Conservation (phyloP, 2,329 filamentous ascomycete species). For the Exophiala bonariae region DNA sequence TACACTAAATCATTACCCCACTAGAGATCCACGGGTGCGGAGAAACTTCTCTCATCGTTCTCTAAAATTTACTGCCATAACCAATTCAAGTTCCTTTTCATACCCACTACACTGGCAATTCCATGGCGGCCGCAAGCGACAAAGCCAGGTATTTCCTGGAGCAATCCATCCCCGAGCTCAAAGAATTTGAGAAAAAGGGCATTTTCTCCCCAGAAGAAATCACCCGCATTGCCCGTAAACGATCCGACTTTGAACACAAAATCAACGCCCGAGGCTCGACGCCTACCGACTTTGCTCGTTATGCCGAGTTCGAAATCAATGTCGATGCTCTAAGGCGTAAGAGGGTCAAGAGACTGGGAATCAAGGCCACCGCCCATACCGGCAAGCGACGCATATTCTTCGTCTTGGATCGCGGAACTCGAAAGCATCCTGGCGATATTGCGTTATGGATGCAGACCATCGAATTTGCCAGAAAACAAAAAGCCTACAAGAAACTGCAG, state of each 20-base stretch:
- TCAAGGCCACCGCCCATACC: slow-evolving; percentile 69
- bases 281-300: slow-evolving; percentile 77
- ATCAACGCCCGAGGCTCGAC: slow-evolving; percentile 78
- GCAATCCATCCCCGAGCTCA: slow-evolving; percentile 85
- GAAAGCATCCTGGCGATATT: slow-evolving; percentile 78
- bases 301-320: slow-evolving; percentile 71
- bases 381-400: slow-evolving; percentile 83
- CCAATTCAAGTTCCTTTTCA: background rate
- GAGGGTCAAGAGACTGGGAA: slow-evolving; percentile 75
- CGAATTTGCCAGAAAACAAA: slow-evolving; percentile 71
- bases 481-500: slow-evolving; percentile 60
- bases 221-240: slow-evolving; percentile 79
- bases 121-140: slow-evolving; percentile 81
- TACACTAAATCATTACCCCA: too few relatives aligned
- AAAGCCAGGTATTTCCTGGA: slow-evolving; percentile 96
- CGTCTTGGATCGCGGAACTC: slow-evolving; percentile 82
- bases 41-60: background rate
- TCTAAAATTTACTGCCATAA: background rate
- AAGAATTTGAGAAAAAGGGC: slow-evolving; percentile 87
- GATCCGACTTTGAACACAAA: slow-evolving; percentile 90
- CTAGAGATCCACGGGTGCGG: too few relatives aligned
- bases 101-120: slow-evolving; percentile 5
- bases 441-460: slow-evolving; percentile 89
- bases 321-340: slow-evolving; percentile 75
- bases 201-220: slow-evolving; percentile 93